Conservation (phyloP, 768 basidiomycete genomes). For the Trichaptum fuscoviolaceum region DNA sequence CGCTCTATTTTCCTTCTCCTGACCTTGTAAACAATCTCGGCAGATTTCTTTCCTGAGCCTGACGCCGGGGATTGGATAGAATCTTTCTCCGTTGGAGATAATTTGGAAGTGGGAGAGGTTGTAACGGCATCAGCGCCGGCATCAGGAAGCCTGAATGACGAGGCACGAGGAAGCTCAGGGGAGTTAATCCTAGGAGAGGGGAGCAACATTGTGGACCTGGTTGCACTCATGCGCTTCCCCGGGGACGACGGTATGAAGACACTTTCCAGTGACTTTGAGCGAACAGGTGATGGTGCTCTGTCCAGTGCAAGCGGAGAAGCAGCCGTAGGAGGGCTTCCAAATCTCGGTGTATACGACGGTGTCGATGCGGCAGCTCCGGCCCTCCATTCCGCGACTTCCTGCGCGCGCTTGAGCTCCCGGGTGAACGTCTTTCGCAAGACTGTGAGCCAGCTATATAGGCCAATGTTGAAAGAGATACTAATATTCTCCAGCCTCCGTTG, state of each 20-base stretch:
- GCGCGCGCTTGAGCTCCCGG: conserved; percentile 73
- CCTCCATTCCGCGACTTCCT: conserved; percentile 51
- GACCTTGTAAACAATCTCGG: conserved; percentile 45
- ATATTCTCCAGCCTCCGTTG: conserved; percentile 65
- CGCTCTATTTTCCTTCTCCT: conserved; percentile 66
- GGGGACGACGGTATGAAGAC: neutral
- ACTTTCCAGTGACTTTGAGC: neutral
- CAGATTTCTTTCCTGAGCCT: conserved; percentile 15
- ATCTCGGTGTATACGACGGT: conserved; percentile 6
- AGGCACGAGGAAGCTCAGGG: conserved; percentile 22
- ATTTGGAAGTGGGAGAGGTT: neutral
- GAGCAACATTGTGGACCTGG: conserved; percentile 3
- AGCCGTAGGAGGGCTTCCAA: conserved; percentile 22
- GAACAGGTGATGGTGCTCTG: neutral
- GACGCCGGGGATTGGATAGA: conserved; percentile 1
- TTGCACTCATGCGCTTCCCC: neutral
- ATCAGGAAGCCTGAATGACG: conserved; percentile 11
- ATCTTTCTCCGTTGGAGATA: conserved; percentile 6
- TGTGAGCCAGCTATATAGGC: conserved; percentile 78
- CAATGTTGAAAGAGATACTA: conserved; percentile 80
- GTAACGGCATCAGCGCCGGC: conserved; percentile 7
- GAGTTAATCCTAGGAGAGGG: conserved; percentile 32
- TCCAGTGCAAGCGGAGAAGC: conserved; percentile 15
- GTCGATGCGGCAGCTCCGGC: conserved; percentile 15
- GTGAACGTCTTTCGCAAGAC: conserved; percentile 69